phyloP scores from a whole-genome alignment of 2,329 filamentous ascomycete species.

The Talaromyces sp. region DNA sequence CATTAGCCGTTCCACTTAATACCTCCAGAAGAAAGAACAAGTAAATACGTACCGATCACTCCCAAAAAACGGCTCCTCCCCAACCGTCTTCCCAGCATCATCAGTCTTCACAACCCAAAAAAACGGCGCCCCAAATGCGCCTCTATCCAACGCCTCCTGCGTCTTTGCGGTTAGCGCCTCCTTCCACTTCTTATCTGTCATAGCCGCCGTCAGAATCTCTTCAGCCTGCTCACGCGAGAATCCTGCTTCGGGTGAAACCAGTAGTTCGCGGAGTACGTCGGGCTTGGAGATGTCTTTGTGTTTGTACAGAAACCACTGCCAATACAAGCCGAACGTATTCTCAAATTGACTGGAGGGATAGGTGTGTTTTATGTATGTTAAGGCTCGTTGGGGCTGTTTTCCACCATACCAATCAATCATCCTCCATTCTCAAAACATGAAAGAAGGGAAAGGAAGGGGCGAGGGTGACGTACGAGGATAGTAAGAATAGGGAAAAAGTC shows the following conservation, averaged over 20 bases:
- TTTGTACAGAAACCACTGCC: slow-evolving; percentile 62
- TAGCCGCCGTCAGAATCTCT: slow-evolving; percentile 55
- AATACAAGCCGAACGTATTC: slow-evolving; percentile 55
- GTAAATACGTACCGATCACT: slow-evolving; percentile 67
- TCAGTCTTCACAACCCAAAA: slow-evolving; percentile 61
- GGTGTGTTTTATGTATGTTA: slow-evolving; percentile 65
- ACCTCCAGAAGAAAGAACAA: background rate
- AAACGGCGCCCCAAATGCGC: slow-evolving; percentile 78
- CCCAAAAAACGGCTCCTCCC: slow-evolving; percentile 64
- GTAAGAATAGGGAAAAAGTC: slow-evolving; percentile 57
- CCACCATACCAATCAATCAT: background rate
- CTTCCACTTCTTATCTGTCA: slow-evolving; percentile 52
- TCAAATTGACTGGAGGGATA: slow-evolving; percentile 54
- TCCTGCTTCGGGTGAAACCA: slow-evolving; percentile 31
- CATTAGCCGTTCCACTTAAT: background rate
- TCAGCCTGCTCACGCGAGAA: slow-evolving; percentile 55
- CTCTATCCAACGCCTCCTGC: slow-evolving; percentile 59
- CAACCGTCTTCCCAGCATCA: background rate
- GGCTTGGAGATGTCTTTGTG: slow-evolving; percentile 61
- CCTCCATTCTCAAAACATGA: background rate
- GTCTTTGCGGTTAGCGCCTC: slow-evolving; percentile 59
- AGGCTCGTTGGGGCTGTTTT: slow-evolving; percentile 60
- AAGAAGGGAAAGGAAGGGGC: no score
- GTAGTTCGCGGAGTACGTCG: slow-evolving; percentile 49
- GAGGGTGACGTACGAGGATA: slow-evolving; percentile 47